phyloP scores from a whole-genome alignment of 768 basidiomycete genomes.

The Dioszegia crocea region DNA sequence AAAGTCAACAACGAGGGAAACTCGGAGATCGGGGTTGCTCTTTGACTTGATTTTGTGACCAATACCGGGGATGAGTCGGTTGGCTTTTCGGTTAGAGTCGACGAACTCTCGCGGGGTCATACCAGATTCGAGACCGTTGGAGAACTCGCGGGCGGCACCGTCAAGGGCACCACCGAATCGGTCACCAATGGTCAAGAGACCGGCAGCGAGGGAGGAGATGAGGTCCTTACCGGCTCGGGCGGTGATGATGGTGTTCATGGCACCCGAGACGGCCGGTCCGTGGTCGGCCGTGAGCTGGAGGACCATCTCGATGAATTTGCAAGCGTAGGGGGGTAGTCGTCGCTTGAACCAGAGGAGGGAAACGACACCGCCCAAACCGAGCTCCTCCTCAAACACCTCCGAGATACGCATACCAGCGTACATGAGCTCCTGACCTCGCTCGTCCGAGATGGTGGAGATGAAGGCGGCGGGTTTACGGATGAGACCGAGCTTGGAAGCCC shows the following conservation, averaged over 20 bases:
- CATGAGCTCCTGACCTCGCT: slow-evolving; percentile 95
- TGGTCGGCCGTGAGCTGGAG: slow-evolving; percentile 99
- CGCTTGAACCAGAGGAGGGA: slow-evolving; percentile 97
- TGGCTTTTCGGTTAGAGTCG: slow-evolving; percentile 83
- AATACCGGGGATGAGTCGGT: slow-evolving; percentile 96
- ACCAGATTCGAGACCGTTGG: slow-evolving; percentile 80
- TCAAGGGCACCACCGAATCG: slow-evolving; percentile 98
- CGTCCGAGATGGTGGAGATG: slow-evolving; percentile 98
- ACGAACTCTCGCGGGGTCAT: slow-evolving; percentile 98
- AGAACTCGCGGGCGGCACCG: slow-evolving; percentile 95
- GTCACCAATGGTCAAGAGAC: slow-evolving; percentile 94
- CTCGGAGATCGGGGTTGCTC: slow-evolving; percentile 52
- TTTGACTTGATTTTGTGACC: slow-evolving; percentile 97
- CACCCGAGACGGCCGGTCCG: slow-evolving; percentile 94
- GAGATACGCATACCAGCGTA: slow-evolving; percentile 99
- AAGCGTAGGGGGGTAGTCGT: slow-evolving; percentile 80
- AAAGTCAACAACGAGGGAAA: slow-evolving; percentile 71
- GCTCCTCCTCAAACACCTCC: slow-evolving; percentile 94
- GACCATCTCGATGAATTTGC: slow-evolving; percentile 99
- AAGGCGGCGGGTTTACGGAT: slow-evolving; percentile 96
- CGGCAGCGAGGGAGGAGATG: slow-evolving; percentile 91
- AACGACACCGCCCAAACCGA: slow-evolving; percentile 95
- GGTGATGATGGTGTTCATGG: slow-evolving; percentile 99
- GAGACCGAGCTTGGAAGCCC: slow-evolving; percentile 96
- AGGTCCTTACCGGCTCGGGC: slow-evolving; percentile 99